Evolutionary conservation across 768 basidiomycete species (phyloP).

Genomic region (Lentinula sp.): DNA sequence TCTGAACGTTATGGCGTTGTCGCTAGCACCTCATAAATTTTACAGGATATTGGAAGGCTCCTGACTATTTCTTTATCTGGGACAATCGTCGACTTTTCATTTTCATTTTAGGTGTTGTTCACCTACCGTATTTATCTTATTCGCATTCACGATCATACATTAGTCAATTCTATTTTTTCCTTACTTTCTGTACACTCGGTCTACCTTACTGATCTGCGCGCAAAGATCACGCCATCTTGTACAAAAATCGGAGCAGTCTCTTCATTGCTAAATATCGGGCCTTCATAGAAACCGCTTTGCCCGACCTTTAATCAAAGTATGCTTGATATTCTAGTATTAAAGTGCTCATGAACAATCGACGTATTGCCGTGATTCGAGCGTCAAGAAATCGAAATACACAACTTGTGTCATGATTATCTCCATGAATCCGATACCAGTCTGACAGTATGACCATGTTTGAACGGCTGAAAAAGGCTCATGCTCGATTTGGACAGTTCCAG

Average conservation of each 20-base stretch:
- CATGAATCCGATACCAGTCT: conserved; percentile 4
- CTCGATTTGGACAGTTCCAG: background rate
- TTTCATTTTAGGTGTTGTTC: background rate
- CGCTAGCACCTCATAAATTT: background rate
- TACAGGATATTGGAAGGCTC: background rate
- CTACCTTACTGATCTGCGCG: too few relatives aligned
- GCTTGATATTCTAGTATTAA: too few relatives aligned
- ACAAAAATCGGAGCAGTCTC: background rate
- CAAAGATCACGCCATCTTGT: too few relatives aligned
- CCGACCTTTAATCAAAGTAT: too few relatives aligned
- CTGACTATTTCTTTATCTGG: background rate
- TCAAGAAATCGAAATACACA: too few relatives aligned
- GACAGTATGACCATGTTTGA: conserved; percentile 1
- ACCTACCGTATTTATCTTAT: background rate
- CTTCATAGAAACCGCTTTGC: background rate
- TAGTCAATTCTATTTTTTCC: too few relatives aligned
- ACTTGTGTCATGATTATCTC: background rate
- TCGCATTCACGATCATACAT: background rate
- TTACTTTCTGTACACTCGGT: too few relatives aligned
- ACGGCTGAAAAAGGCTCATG: background rate
- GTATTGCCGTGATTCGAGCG: too few relatives aligned
- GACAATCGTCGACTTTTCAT: background rate
- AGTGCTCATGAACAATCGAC: too few relatives aligned
- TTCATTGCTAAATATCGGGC: background rate
- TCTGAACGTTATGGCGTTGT: background rate